Conservation (phyloP, 805 yeast species). For the Cyberlindnera xishuangbannaensis region DNA sequence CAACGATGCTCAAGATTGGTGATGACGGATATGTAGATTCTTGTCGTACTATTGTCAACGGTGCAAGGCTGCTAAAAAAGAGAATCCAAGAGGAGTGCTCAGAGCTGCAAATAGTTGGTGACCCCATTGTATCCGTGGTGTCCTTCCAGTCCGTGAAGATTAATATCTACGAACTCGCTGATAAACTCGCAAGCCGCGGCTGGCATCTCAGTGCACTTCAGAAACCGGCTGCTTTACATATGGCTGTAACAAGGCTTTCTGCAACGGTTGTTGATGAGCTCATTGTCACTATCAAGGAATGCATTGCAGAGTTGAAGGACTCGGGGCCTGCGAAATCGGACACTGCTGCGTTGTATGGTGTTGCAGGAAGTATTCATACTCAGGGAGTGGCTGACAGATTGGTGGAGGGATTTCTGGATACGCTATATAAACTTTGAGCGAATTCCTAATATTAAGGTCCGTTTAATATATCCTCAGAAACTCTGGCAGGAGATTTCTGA, state of each 20-base stretch:
- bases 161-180: constrained; percentile 77
- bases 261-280: constrained; percentile 57
- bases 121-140: constrained; percentile 79
- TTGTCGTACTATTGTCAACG: constrained; percentile 59
- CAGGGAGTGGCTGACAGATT: constrained; percentile 77
- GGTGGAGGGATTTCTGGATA: constrained; percentile 76
- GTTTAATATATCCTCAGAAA: too few species aligned
- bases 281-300: constrained; percentile 36
- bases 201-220: constrained; percentile 92
- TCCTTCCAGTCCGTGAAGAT: constrained; percentile 61
- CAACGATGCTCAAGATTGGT: constrained; percentile 79
- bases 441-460: too few species aligned
- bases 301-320: constrained; percentile 23
- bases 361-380: constrained; percentile 86
- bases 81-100: constrained; percentile 44
- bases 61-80: constrained; percentile 53
- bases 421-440: constrained; percentile 63
- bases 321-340: constrained; percentile 36
- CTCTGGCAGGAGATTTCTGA: too few species aligned
- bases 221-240: constrained; percentile 84
- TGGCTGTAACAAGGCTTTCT: constrained; percentile 78
- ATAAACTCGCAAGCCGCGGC: constrained; percentile 55
- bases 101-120: constrained; percentile 69
- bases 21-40: constrained; percentile 71
- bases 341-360: constrained; percentile 90